These are phyloP conservation scores for Epichloe elymi DNA, from an alignment of 2,329 filamentous ascomycete species.

Conservation along the genomic window DNA sequence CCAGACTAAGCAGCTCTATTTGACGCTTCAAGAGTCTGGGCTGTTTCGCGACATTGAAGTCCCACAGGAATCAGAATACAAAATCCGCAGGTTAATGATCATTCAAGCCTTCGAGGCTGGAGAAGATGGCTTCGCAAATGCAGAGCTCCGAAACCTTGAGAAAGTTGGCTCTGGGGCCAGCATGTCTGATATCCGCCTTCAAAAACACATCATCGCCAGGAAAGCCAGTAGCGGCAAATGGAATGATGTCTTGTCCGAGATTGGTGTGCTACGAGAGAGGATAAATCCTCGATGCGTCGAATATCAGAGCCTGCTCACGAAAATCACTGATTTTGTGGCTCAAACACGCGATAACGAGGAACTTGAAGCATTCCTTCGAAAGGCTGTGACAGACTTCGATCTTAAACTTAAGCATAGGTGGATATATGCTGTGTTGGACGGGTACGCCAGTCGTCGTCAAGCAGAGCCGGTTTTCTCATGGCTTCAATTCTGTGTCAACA, in stretches of 20 bases:
- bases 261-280: conserved; percentile 11
- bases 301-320: conserved; percentile 15
- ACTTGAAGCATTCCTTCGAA: conserved; percentile 17
- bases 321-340: conserved; percentile 22
- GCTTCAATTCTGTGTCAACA: conserved; percentile 19
- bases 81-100: conserved; percentile 16
- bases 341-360: conserved; percentile 13
- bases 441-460: conserved; percentile 17
- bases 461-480: conserved; percentile 16
- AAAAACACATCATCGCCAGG: conserved; percentile 14
- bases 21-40: conserved; percentile 15
- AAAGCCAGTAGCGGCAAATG: conserved; percentile 17
- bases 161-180: conserved; percentile 9
- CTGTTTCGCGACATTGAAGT: conserved; percentile 13
- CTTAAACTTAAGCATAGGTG: conserved; percentile 17
- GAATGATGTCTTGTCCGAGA: conserved; percentile 11
- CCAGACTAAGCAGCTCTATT: conserved; percentile 15
- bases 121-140: conserved; percentile 13
- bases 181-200: conserved; percentile 15
- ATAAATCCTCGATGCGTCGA: conserved; percentile 9
- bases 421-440: conserved; percentile 18
- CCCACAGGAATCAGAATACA: conserved; percentile 12
- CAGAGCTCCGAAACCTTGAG: conserved; percentile 14
- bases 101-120: conserved; percentile 15
- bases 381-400: conserved; percentile 12